Percentiles rank a stretch among this genome's conserved stretches.
Evolutionary conservation across 176 grass and related monocot species (phyloP).

Genomic region (Pharus latifolius): DNA sequence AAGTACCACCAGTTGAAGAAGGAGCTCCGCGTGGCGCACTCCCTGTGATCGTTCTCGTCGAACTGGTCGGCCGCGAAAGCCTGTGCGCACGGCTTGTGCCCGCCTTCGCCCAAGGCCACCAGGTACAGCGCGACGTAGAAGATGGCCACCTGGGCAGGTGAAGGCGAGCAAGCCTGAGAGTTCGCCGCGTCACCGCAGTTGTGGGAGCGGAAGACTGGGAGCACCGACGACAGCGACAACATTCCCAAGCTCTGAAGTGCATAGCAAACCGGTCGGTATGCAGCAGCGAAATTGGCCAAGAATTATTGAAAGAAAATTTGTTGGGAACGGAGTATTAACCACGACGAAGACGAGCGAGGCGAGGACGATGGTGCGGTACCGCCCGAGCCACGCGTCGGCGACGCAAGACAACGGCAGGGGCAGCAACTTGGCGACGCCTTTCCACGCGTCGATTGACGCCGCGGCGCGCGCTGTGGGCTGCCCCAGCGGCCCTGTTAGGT

Average conservation of each 20-base stretch:
- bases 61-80: constrained; percentile 54
- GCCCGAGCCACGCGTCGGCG: constrained; percentile 29
- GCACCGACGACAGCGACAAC: constrained; percentile 33
- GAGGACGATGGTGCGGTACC: constrained; percentile 14
- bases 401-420: constrained; percentile 22
- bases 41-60: constrained; percentile 9
- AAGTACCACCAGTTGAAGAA: constrained; percentile 55
- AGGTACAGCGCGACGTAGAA: constrained; percentile 48
- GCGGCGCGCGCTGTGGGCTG: constrained; percentile 31
- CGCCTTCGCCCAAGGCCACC: constrained; percentile 34
- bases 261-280: too few relatives aligned
- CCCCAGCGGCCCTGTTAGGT: constrained; percentile 26
- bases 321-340: neutral
- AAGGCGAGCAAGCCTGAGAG: neutral
- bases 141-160: neutral
- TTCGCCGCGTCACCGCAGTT: neutral
- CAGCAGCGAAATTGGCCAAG: too few relatives aligned
- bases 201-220: too few relatives aligned
- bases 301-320: too few relatives aligned
- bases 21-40: constrained; percentile 9
- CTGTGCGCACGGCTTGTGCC: constrained; percentile 36
- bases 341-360: constrained; percentile 17
- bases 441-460: constrained; percentile 13
- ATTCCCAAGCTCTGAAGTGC: constrained; percentile 32
- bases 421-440: constrained; percentile 19